phyloP scores from a whole-genome alignment of 2,329 filamentous ascomycete genomes.

The Dactylella cylindrospora region DNA sequence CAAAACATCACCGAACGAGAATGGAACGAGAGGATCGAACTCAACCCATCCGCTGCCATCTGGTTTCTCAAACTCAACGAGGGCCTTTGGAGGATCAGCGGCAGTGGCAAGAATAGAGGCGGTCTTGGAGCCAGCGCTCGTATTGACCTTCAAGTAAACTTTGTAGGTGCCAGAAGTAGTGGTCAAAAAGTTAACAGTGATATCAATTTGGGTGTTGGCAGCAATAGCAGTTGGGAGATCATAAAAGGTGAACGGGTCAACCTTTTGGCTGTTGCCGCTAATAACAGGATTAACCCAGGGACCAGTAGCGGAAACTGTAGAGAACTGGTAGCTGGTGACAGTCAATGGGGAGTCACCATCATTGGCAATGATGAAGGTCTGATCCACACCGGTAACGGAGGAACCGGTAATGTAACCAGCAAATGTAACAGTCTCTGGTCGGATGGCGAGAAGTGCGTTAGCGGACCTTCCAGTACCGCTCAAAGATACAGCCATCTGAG shows the following conservation, averaged over 20 bases:
- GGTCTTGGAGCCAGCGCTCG: constrained; percentile 58
- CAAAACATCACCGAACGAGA: constrained; percentile 61
- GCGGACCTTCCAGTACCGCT: constrained; percentile 58
- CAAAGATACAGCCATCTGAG: constrained; percentile 56
- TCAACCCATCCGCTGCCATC: constrained; percentile 58
- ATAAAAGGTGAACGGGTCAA: constrained; percentile 57
- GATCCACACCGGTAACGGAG: constrained; percentile 51
- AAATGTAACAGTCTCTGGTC: constrained; percentile 58
- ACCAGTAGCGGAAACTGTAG: constrained; percentile 54
- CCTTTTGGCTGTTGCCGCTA: constrained; percentile 48
- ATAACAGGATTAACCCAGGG: constrained; percentile 54
- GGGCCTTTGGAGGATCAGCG: constrained; percentile 56
- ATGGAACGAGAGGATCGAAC: constrained; percentile 55
- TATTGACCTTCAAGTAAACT: constrained; percentile 57
- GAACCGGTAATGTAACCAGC: constrained; percentile 56
- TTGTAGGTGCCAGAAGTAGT: constrained; percentile 56
- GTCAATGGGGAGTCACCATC: constrained; percentile 56
- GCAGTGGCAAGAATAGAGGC: constrained; percentile 58
- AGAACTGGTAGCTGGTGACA: constrained; percentile 56
- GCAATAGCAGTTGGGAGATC: constrained; percentile 56
- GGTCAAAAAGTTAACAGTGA: constrained; percentile 58
- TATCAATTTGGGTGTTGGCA: constrained; percentile 52
- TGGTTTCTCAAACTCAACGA: constrained; percentile 60
- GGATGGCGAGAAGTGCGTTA: constrained; percentile 55
- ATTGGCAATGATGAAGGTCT: constrained; percentile 58